phyloP scores from a whole-genome alignment of 2,329 filamentous ascomycete species.

The Annulohypoxylon truncatum region DNA sequence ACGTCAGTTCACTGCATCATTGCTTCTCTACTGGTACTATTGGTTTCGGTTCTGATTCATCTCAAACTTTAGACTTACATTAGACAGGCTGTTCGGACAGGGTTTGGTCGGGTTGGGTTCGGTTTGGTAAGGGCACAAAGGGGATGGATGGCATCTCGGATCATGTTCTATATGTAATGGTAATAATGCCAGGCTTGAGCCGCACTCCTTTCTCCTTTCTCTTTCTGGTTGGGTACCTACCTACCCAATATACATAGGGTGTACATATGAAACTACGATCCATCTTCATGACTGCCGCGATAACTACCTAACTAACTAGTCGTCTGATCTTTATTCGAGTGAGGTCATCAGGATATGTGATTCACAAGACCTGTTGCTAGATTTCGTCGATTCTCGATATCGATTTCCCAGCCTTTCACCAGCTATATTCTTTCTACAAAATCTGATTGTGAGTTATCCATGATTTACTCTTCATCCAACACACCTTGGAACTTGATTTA shows the following conservation, averaged over 20 bases:
- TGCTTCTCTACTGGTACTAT: background rate
- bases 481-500: background rate
- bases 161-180: background rate
- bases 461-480: background rate
- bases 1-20: background rate
- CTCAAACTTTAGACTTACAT: slow-evolving; percentile 2
- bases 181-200: background rate
- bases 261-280: background rate
- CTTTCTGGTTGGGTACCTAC: background rate
- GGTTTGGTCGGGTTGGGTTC: background rate
- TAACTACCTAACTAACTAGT: background rate
- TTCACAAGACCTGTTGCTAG: background rate
- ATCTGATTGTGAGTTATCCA: background rate
- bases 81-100: background rate
- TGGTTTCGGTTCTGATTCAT: background rate
- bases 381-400: background rate
- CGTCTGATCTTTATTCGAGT: background rate
- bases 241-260: background rate
- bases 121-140: background rate
- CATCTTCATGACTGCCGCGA: too few species aligned
- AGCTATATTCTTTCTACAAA: background rate
- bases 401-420: background rate
- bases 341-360: background rate
- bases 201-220: background rate
- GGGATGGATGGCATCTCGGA: background rate